These are phyloP conservation scores for Chionographis japonica DNA, from an alignment of 106 monocot species.

Conservation along the genomic window DNA sequence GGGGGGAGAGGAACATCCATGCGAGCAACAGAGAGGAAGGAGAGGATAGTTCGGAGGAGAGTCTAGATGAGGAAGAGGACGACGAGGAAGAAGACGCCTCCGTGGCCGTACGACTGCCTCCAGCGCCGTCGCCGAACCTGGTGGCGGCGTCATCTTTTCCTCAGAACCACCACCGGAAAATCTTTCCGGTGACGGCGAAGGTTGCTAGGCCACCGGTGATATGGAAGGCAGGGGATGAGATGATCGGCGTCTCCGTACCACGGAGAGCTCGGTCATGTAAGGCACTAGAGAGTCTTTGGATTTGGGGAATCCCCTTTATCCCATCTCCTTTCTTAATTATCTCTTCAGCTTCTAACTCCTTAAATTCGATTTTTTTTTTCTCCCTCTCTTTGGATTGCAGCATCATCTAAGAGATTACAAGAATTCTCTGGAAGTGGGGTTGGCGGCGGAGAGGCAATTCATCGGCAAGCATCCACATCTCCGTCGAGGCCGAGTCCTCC, in stretches of 20 bases:
- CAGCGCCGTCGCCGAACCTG: conserved; percentile 13
- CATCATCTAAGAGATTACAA: conserved; percentile 70
- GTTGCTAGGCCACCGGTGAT: conserved; percentile 24
- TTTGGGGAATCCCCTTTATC: too few species aligned
- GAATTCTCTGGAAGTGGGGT: conserved; percentile 45
- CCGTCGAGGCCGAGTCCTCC: conserved; percentile 50
- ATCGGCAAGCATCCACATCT: conserved; percentile 63
- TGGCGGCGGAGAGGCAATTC: conserved; percentile 35
- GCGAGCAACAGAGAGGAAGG: conserved; percentile 47
- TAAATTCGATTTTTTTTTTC: too few species aligned
- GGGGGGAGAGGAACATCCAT: conserved; percentile 42
- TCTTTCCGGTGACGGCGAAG: conserved; percentile 19
- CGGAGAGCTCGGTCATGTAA: conserved; percentile 84
- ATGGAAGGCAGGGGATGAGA: conserved; percentile 80
- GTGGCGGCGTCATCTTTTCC: conserved; percentile 9
- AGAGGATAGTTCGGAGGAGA: conserved; percentile 63
- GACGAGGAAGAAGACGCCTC: conserved; percentile 65
- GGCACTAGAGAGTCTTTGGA: background rate
- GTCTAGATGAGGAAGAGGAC: conserved; percentile 70
- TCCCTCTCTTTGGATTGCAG: conserved; percentile 25
- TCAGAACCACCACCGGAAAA: conserved; percentile 42
- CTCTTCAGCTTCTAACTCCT: too few species aligned
- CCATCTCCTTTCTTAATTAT: too few species aligned
- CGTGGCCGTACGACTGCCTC: conserved; percentile 12
- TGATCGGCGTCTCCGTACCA: conserved; percentile 68